A percentile compares a stretch with the other conserved stretches of the same genome.
phyloP scores from a whole-genome alignment of 176 grass and related monocot genomes.

The Musa beccarii region DNA sequence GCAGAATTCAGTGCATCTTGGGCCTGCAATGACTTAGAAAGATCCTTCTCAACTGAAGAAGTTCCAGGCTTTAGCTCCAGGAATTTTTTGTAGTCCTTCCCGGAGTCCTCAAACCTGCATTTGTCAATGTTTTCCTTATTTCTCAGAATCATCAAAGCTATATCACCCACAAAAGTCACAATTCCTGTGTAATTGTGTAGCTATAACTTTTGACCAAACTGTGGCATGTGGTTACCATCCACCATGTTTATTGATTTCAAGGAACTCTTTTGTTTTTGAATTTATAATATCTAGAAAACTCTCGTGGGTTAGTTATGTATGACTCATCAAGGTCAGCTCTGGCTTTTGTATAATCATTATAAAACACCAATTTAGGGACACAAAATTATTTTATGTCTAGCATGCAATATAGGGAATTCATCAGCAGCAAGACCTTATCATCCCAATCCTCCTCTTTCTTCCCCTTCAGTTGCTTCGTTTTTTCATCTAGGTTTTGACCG shows the following conservation, averaged over 20 bases:
- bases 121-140: slow-evolving; percentile 9
- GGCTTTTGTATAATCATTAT: neutral
- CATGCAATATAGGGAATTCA: neutral
- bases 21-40: slow-evolving; percentile 77
- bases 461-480: no score
- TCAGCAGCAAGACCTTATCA: neutral
- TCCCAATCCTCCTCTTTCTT: no score
- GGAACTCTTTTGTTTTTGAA: neutral
- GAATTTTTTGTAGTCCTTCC: slow-evolving; percentile 57
- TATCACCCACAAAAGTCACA: neutral
- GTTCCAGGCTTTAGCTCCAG: slow-evolving; percentile 54
- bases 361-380: neutral
- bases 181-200: neutral
- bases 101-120: slow-evolving; percentile 46
- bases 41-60: slow-evolving; percentile 66
- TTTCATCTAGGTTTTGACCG: no score
- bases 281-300: neutral
- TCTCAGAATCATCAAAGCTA: neutral
- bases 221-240: neutral
- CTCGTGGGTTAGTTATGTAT: no score
- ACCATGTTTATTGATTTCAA: neutral
- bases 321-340: no score
- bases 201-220: neutral
- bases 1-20: slow-evolving; percentile 62
- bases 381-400: neutral